Conservation (phyloP, 2,329 filamentous ascomycete species). For the Nannizzia gypsea region DNA sequence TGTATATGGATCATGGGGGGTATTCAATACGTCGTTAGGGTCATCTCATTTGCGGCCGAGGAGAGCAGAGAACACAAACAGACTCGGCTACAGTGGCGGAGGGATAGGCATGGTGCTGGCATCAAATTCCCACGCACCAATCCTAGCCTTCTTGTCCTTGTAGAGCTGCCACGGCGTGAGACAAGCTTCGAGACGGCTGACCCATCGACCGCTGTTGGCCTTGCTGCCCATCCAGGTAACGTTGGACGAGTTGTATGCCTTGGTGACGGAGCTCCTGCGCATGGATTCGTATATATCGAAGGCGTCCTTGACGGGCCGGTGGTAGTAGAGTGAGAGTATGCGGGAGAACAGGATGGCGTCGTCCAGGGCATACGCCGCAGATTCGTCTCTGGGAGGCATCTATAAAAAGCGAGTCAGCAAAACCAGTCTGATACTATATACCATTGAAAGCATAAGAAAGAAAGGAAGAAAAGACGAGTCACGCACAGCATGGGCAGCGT, state of each 20-base stretch:
- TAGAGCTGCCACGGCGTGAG: slow-evolving; percentile 28
- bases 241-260: slow-evolving; percentile 30
- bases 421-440: neutral
- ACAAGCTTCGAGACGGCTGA: slow-evolving; percentile 29
- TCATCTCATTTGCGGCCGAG: neutral
- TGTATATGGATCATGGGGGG: too few species aligned
- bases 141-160: slow-evolving; percentile 19
- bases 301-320: slow-evolving; percentile 22
- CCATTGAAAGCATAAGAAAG: neutral
- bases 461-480: slow-evolving; percentile 1
- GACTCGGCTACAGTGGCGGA: slow-evolving; percentile 5
- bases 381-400: slow-evolving; percentile 40
- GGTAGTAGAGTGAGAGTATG: slow-evolving; percentile 25
- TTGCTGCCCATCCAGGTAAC: slow-evolving; percentile 31
- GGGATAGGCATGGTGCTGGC: slow-evolving; percentile 26
- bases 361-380: slow-evolving; percentile 35
- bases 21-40: neutral
- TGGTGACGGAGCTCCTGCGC: slow-evolving; percentile 27
- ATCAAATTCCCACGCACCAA: slow-evolving; percentile 27
- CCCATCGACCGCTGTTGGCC: slow-evolving; percentile 26
- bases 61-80: neutral
- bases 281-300: slow-evolving; percentile 31
- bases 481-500: slow-evolving; percentile 38
- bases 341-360: slow-evolving; percentile 35
- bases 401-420: slow-evolving; percentile 13